Base-by-base conservation (phyloP, 768 basidiomycete genomes). In the Thelephora aurantiotincta region DNA sequence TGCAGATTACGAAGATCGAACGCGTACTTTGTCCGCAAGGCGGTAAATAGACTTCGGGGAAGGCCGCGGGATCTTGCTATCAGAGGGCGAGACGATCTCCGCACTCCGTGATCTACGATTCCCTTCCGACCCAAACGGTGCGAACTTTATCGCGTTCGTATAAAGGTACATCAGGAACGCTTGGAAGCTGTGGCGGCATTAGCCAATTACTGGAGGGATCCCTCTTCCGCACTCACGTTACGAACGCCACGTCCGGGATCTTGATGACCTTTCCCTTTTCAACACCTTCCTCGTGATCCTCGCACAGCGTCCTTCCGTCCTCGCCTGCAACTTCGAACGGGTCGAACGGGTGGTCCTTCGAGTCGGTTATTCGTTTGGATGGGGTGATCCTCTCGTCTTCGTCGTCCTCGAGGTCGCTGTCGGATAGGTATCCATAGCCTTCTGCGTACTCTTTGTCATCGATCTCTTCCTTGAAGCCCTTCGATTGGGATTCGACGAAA, bases 11-110 rank as follows among this genome's bases (percentile, higher is more conserved):
- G 16, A 9, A n/a, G n/a, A 16, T 11, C n/a, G n/a, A 6, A 6
- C 0, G 44, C 53, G 23, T 26, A 66, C 69, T 60, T 69, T 68
- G 23, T 55, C 53, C 4, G 69, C 68, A 11, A 71, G 55, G 11
- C 66, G 64, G 49, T 68, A 71, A 64, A 71, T 70, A 0, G 68
- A 70, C 46, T 71, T 71, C 0, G 68, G 65, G 4, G 68, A 71
- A 41, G 68, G 70, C 0, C 3, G 12, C 1, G 48, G 54, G 7
- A 49, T 26, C 1, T 45, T 30, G 12, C 35, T 19, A 2, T 33
- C 19, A 16, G 22, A 13, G 33, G 19, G 19, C 14, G 23, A 5
- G 33, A 16, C 4, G 36, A 13, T 19, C 6, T 11, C 6, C 26
- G 33, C 38, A 11, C 11, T 33, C 20, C 22, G 6, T 11, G 20